Evolutionary conservation across 106 monocot species (phyloP), one percentile per base, ranked within the genome.

Genomic region (Acorus calamus): DNA sequence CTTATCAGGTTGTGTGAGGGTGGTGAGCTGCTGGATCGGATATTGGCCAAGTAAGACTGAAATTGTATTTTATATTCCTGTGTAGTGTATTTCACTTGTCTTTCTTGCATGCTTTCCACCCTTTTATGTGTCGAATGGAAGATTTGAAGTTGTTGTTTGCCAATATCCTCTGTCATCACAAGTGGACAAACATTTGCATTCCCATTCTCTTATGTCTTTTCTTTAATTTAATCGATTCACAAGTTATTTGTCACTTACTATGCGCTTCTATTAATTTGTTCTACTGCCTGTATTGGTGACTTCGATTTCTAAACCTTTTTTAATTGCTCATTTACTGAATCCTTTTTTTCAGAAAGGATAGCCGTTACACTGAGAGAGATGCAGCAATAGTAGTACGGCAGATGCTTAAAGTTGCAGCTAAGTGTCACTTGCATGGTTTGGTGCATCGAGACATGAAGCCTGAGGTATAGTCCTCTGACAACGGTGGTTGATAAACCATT

Each of bases 401-500:
- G 73, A 94, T 89, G 94, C 86, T 94, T 44, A 94, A 87, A 67
- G 94, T 94, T 56, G 94, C 83, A 59, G 94, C 94, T 28, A 79
- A 89, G 71, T 94, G 94, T 59, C 94, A 94, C 77, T 77, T 94
- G 65, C 89, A 71, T 81, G 94, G 94, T 49, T 77, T 94, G 68
- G 94, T 94, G 68, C 94, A 94, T 67, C 71, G 94, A 66, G 94
- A 94, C 65, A 83, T 94, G 81, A 94, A 94, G 67, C 94, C 94
- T 53, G 94, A 94, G 94, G 94, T 94, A 78, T 12, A 47, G 14
- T 66, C 28, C 28, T 28, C 1, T 28, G 28, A 28, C 28, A 28
- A 28, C 28, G 28, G 28, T 28, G 28, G 28, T 28, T 28, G 28
- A 28, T 28, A 1, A 28, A 28, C 28, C 28, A 28, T 28, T 28